Base-by-base conservation (phyloP, 257 asterid species). In the Ophiorrhiza pumila region DNA sequence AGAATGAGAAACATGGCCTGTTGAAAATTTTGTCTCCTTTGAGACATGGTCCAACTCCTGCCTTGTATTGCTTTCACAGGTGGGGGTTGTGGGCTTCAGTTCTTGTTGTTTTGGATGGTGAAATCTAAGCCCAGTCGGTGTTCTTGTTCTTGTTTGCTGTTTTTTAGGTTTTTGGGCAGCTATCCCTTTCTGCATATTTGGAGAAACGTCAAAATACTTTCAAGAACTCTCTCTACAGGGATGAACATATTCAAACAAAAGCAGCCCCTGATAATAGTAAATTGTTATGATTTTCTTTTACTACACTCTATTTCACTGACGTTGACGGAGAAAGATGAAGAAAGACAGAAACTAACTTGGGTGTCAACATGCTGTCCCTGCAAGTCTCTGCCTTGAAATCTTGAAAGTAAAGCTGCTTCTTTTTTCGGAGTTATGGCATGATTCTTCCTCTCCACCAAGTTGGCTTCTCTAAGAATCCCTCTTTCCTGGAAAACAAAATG, bases 401-500 rank as follows among this genome's bases (percentile, higher is more conserved):
- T 83, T 71, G 68, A 56, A 77, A 66, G 71, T 42, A 27, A 29
- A 23, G 84, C 80, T 59, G 39, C 58, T 64, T 80, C 93, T 42
- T 75, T 80, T 59, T 59, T 76, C 69, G 81, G 76, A 65, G 69
- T 74, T 55, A 39, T 68, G 41, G 68, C 58, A 22, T 75, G 77
- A 31, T 59, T 71, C 80, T 80, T 87, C 76, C 71, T 88, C 76
- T 89, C 97, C 84, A 85, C 97, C 84, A 85, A 72, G 78, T 71
- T 88, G 43, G 97, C 88, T 82, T 91, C 99, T 80, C 84, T 92
- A 39, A 90, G 97, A 69, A 95, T 83, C 68, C 94, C 82, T 80
- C 99, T 87, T 84, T 95, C 98, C 99, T 95, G 90, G 72, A 80
- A 71, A 79, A 45, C 60, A 22, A 72, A 81, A 50, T 55, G 45